Evolutionary conservation across 108 stramenopile genomes (phyloP).

Genomic region (Cyclotella cryptica): DNA sequence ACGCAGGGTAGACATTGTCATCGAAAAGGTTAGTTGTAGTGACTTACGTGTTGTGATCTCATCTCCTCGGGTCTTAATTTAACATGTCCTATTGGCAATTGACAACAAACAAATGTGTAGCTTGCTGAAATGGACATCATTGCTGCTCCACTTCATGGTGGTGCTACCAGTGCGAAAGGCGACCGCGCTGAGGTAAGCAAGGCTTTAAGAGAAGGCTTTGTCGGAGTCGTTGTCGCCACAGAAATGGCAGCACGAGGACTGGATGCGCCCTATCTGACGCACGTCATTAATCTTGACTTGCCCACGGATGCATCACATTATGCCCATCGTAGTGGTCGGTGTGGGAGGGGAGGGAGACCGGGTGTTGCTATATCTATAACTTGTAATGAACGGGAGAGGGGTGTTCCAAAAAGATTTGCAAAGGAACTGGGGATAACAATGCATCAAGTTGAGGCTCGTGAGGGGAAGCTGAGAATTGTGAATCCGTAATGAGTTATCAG

Average conservation of each 20-base stretch:
- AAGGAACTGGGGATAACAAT: slow-evolving; percentile 71
- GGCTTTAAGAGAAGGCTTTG: slow-evolving; percentile 83
- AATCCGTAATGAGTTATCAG: slow-evolving; percentile 24
- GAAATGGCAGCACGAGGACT: slow-evolving; percentile 90
- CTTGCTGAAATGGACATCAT: slow-evolving; percentile 79
- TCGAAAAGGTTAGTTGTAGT: slow-evolving; percentile 60
- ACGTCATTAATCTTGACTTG: slow-evolving; percentile 89
- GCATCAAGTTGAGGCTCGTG: slow-evolving; percentile 72
- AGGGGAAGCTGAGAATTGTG: slow-evolving; percentile 69
- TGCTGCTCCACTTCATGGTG: slow-evolving; percentile 86
- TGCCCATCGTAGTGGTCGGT: slow-evolving; percentile 86
- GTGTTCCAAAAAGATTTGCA: slow-evolving; percentile 80
- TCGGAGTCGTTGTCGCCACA: slow-evolving; percentile 89
- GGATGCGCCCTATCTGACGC: slow-evolving; percentile 89
- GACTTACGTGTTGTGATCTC: neutral
- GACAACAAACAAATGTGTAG: slow-evolving; percentile 5
- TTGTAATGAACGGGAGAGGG: slow-evolving; percentile 68
- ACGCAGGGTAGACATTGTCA: slow-evolving; percentile 79
- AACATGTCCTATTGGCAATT: neutral
- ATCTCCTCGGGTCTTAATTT: neutral
- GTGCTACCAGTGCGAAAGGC: slow-evolving; percentile 73
- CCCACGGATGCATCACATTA: slow-evolving; percentile 92
- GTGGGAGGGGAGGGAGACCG: slow-evolving; percentile 89
- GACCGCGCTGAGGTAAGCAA: slow-evolving; percentile 89
- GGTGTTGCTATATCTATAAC: slow-evolving; percentile 89